phyloP scores from a whole-genome alignment of 352 stramenopile genomes.

The Thraustotheca clavata region DNA sequence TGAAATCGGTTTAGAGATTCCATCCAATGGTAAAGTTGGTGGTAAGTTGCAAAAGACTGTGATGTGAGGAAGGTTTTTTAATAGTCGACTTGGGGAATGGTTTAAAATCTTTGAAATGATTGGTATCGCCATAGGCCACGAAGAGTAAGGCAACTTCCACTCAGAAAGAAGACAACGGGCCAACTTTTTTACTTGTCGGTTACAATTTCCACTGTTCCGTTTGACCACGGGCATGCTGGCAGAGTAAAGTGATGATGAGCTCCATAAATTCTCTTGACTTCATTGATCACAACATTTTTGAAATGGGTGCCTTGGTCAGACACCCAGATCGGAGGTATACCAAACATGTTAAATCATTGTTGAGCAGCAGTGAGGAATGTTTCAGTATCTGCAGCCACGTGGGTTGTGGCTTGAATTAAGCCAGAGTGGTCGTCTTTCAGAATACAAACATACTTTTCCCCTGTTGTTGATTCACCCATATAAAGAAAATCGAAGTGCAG shows the following conservation, averaged over 20 bases:
- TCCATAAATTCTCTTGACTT: slow-evolving; percentile 8
- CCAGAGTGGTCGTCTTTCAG: not conserved
- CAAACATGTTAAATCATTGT: slow-evolving; percentile 20
- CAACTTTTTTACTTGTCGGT: slow-evolving; percentile 3
- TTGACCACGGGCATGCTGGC: slow-evolving; percentile 13
- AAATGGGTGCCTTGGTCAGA: slow-evolving; percentile 23
- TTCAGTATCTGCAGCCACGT: not conserved
- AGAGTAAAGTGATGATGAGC: slow-evolving; percentile 18
- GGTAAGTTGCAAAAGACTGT: not conserved
- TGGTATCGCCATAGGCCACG: not conserved
- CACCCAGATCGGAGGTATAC: slow-evolving; percentile 16
- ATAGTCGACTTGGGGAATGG: not conserved
- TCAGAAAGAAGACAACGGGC: not conserved
- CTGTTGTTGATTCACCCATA: not conserved
- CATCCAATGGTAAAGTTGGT: not conserved
- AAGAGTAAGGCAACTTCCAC: not conserved
- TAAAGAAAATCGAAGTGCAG: slow-evolving; percentile 8
- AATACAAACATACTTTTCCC: slow-evolving; percentile 6
- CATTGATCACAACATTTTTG: slow-evolving; percentile 22
- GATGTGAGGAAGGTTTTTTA: not conserved
- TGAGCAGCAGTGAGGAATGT: slow-evolving; percentile 4
- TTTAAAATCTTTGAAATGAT: not conserved
- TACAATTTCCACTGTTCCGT: slow-evolving; percentile 19
- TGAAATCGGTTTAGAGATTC: not conserved
- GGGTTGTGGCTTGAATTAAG: not conserved